Percentiles rank a stretch among this genome's conserved stretches.
phyloP scores from a whole-genome alignment of 306 rosid genomes.

The Medicago lupulina region DNA sequence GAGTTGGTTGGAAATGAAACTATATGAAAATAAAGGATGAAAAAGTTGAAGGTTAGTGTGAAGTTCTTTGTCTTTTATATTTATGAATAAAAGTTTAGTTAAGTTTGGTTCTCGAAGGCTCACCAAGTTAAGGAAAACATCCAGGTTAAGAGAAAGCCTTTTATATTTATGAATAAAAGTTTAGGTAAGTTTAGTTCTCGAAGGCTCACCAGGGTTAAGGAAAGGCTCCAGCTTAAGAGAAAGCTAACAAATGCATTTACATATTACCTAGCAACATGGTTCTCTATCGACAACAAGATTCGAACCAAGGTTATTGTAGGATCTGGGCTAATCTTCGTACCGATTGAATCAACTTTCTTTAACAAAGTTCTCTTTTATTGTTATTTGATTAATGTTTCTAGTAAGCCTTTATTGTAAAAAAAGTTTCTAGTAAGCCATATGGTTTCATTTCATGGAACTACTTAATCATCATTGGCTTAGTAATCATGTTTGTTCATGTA shows the following conservation, averaged over 20 bases:
- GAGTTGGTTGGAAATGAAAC: neutral
- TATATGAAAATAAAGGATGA: neutral
- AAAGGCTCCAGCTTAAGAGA: neutral
- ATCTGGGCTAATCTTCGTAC: neutral
- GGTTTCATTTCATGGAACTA: conserved; percentile 32
- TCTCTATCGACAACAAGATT: neutral
- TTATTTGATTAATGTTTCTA: conserved; percentile 23
- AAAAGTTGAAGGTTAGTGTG: neutral
- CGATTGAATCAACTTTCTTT: neutral
- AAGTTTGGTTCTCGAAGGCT: neutral
- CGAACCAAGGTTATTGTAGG: neutral
- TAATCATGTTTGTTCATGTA: neutral
- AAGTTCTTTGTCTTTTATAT: neutral
- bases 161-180: neutral
- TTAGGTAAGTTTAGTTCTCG: neutral
- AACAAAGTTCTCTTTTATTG: neutral
- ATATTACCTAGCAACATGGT: neutral
- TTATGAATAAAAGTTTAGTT: neutral
- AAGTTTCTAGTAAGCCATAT: conserved; percentile 22
- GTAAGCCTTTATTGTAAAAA: neutral
- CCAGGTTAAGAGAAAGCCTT: neutral
- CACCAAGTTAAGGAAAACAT: neutral
- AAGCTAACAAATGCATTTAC: too few species aligned
- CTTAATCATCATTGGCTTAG: conserved; percentile 14
- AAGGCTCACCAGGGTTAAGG: too few species aligned